Evolutionary conservation across 805 yeast species (phyloP).

Genomic region (Saturnispora sekii): DNA sequence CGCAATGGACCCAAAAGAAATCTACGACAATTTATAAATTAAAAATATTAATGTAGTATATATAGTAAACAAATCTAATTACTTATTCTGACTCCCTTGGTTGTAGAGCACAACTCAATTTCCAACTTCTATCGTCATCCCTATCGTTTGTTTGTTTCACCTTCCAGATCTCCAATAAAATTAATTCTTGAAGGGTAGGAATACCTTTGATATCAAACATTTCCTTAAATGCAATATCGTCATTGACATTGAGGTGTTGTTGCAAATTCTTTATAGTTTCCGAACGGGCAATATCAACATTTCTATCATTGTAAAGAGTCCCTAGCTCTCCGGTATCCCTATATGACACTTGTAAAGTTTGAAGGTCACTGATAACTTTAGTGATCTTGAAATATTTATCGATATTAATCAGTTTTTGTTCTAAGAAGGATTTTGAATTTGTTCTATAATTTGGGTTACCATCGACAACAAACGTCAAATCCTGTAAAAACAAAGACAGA

Average conservation of each 20-base stretch:
- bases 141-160: slow-evolving; percentile 48
- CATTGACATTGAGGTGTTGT: slow-evolving; percentile 13
- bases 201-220: slow-evolving; percentile 31
- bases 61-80: not conserved
- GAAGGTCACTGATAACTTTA: slow-evolving; percentile 55
- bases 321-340: slow-evolving; percentile 27
- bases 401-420: slow-evolving; percentile 55
- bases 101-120: slow-evolving; percentile 53
- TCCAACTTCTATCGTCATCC: slow-evolving; percentile 66
- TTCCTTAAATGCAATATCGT: slow-evolving; percentile 20
- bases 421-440: slow-evolving; percentile 39
- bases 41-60: not conserved
- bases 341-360: slow-evolving; percentile 58
- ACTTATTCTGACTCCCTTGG: slow-evolving; percentile 22
- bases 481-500: slow-evolving; percentile 64
- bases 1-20: slow-evolving; percentile 7
- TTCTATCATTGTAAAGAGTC: slow-evolving; percentile 17
- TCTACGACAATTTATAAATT: slow-evolving; percentile 3
- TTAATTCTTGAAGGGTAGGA: slow-evolving; percentile 45
- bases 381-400: slow-evolving; percentile 66
- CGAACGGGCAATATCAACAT: slow-evolving; percentile 21
- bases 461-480: slow-evolving; percentile 70
- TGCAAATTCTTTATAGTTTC: slow-evolving; percentile 23
- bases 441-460: slow-evolving; percentile 66
- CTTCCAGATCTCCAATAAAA: slow-evolving; percentile 62